Evolutionary conservation across 2,329 filamentous ascomycete genomes (phyloP).

Genomic region (Clarireedia paspali): DNA sequence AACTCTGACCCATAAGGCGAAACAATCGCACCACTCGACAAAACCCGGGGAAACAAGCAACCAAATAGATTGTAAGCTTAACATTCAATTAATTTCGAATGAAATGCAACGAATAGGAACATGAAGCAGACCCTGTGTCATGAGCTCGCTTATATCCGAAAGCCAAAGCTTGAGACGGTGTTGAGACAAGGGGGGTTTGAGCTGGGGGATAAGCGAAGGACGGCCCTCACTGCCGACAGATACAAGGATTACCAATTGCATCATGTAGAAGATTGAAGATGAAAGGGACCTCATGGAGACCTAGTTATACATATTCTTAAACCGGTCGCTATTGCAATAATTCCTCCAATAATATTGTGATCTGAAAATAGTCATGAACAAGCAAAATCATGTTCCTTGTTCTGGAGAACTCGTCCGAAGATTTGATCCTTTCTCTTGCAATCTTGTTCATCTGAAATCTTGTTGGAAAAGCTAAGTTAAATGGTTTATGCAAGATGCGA

Average conservation of each 20-base stretch:
- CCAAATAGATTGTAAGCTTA: slow-evolving; percentile 4
- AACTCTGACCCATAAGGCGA: background rate
- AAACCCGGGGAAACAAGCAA: slow-evolving; percentile 8
- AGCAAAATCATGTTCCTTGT: background rate
- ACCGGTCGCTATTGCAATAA: background rate
- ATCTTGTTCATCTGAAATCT: background rate
- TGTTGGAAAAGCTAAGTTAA: background rate
- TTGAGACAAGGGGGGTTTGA: slow-evolving; percentile 8
- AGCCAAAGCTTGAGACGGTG: slow-evolving; percentile 1
- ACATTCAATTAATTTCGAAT: background rate
- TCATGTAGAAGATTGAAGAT: background rate
- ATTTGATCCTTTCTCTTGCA: background rate
- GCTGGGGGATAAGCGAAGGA: background rate
- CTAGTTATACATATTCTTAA: background rate
- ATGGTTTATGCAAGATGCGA: background rate
- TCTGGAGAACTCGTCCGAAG: background rate
- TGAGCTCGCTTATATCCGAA: background rate
- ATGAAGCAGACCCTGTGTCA: background rate
- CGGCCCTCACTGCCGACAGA: background rate
- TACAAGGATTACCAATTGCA: background rate
- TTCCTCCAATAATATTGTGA: background rate
- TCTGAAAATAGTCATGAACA: background rate
- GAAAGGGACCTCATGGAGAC: background rate
- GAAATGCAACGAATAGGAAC: background rate
- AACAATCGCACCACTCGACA: background rate